phyloP scores from a whole-genome alignment of 306 rosid species.

The Nissolia schottii region DNA sequence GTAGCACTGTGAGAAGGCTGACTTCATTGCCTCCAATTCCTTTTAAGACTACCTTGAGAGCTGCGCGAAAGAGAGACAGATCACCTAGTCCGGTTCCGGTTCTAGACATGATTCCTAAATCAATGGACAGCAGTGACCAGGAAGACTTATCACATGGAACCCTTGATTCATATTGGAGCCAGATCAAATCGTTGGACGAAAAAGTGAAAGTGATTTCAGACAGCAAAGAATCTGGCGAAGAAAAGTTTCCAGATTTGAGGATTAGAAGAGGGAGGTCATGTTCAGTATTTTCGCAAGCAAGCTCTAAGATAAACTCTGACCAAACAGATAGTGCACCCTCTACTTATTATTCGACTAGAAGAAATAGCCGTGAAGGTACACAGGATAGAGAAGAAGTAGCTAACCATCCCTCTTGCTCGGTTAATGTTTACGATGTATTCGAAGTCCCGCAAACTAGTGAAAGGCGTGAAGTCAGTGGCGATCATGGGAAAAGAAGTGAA shows the following conservation, averaged over 20 bases:
- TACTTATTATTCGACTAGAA: constrained; percentile 18
- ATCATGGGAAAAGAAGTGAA: constrained; percentile 30
- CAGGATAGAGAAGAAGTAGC: constrained; percentile 15
- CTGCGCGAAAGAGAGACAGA: constrained; percentile 40
- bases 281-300: constrained; percentile 40
- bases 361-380: background rate
- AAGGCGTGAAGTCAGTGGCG: constrained; percentile 30
- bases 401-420: constrained; percentile 30
- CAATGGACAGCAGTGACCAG: constrained; percentile 28
- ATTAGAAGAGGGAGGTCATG: constrained; percentile 38
- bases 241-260: constrained; percentile 19
- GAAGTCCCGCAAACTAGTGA: constrained; percentile 59
- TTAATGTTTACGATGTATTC: constrained; percentile 62
- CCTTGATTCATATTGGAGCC: constrained; percentile 55
- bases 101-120: constrained; percentile 23
- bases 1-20: constrained; percentile 48
- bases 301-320: constrained; percentile 2
- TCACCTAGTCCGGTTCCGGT: constrained; percentile 30
- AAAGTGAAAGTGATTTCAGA: constrained; percentile 68
- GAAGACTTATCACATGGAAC: constrained; percentile 30
- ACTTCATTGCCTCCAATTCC: constrained; percentile 64
- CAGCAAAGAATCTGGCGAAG: constrained; percentile 42
- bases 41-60: constrained; percentile 35
- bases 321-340: constrained; percentile 10
- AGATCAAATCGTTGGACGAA: constrained; percentile 55